phyloP scores from a whole-genome alignment of 2,329 filamentous ascomycete species.

The Nigrospora oryzae region DNA sequence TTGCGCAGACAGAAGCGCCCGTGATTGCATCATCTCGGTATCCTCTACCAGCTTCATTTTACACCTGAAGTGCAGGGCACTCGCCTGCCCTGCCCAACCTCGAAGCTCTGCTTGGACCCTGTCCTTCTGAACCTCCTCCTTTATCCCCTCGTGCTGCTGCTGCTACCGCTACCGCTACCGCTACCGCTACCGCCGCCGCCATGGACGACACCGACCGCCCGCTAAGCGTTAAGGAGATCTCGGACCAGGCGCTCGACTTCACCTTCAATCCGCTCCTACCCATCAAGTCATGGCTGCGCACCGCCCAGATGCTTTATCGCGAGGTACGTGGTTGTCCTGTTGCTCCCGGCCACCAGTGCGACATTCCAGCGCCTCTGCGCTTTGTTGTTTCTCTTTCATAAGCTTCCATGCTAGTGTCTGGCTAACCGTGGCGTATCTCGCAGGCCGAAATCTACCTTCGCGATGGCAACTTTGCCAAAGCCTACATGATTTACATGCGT shows the following conservation, averaged over 20 bases:
- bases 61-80: too few relatives aligned
- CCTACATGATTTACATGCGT: constrained; percentile 85
- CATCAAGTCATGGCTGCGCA: constrained; percentile 73
- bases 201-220: constrained; percentile 38
- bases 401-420: neutral
- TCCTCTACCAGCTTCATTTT: too few relatives aligned
- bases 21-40: too few relatives aligned
- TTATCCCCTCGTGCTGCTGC: too few relatives aligned
- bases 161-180: too few relatives aligned
- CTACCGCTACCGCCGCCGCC: neutral
- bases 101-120: too few relatives aligned
- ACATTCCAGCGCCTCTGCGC: neutral
- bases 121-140: too few relatives aligned
- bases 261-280: constrained; percentile 71
- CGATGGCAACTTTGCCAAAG: constrained; percentile 79
- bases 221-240: constrained; percentile 68
- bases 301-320: constrained; percentile 69
- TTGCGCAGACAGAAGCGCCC: too few relatives aligned
- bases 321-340: constrained; percentile 46
- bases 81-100: too few relatives aligned
- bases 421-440: neutral
- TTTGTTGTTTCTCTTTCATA: too few relatives aligned
- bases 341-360: neutral
- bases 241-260: constrained; percentile 67
- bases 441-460: constrained; percentile 78